Base-by-base conservation (phyloP, 768 basidiomycete species). In the Holtermanniella nyarrowii region DNA sequence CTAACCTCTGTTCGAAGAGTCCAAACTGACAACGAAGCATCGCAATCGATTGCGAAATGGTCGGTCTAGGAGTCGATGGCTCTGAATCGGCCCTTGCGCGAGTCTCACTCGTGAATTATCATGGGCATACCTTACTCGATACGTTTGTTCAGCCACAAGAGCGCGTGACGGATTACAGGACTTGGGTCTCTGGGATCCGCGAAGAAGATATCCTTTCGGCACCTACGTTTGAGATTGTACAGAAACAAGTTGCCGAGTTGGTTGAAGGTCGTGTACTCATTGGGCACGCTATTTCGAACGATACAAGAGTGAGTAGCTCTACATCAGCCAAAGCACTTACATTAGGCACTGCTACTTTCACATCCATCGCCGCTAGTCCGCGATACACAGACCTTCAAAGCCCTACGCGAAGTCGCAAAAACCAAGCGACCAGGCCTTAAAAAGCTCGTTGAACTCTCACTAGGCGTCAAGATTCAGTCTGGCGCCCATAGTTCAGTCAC, bases 21-120 rank as follows among this genome's bases (percentile, higher is more conserved):
- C 39, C 49, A 82, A 82, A 44, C 79, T 80, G 3, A 84, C 84
- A 44, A 83, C 79, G 63, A 85, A 85, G 63, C 56, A 73, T 95
- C 41, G 82, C 88, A 0, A 74, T 99, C 24, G 93, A 99, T 71
- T 97, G 93, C 62, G 93, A 97, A 72, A 95, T 97, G 89, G 91
- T 97, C 11, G 90, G 90, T 3, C 79, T 93, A n/a, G 89, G 89
- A 0, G 77, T 80, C n/a, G 77, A 82, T 27, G 88, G 87, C 20
- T 72, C 71, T 2, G 88, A 93, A 66, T 88, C 86, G 0, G 83
- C 84, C 0, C 77, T 95, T 13, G 91, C 89, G 1, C 82, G 91
- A 26, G 86, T 93, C 56, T 86, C 85, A 46, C 66, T 95, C 39
- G 88, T 96, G 51, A 93, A 96, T 70, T 93, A 81, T 66, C 75